Conservation (phyloP, 1,284 basidiomycete genomes). For the Rhizoctonia solani region DNA sequence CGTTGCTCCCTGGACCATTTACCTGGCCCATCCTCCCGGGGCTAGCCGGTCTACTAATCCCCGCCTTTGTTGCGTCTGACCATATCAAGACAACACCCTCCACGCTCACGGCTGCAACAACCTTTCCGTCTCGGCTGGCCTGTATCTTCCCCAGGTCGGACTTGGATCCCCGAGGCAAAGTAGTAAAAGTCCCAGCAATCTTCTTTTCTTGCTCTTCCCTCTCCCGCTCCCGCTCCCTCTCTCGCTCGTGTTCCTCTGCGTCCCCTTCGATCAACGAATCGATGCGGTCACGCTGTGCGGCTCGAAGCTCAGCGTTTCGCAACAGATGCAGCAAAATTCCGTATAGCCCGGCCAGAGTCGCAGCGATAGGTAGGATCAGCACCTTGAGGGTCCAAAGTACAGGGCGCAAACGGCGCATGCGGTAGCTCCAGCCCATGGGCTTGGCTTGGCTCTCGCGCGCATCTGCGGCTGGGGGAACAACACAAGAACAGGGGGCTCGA, state of each 20-base stretch:
- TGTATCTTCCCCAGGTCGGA: slow-evolving; percentile 85
- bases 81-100: slow-evolving; percentile 79
- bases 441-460: background rate
- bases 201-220: slow-evolving; percentile 46
- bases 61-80: slow-evolving; percentile 43
- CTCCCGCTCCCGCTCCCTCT: slow-evolving; percentile 34
- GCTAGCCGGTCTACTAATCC: background rate
- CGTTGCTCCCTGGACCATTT: background rate
- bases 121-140: slow-evolving; percentile 63
- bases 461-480: slow-evolving; percentile 55
- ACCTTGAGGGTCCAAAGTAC: slow-evolving; percentile 78
- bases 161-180: slow-evolving; percentile 73
- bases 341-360: slow-evolving; percentile 77
- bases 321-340: slow-evolving; percentile 84
- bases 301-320: slow-evolving; percentile 89
- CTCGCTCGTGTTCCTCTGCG: slow-evolving; percentile 38
- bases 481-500: slow-evolving; percentile 79
- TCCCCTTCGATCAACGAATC: slow-evolving; percentile 45
- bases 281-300: slow-evolving; percentile 71
- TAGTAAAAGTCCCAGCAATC: slow-evolving; percentile 60
- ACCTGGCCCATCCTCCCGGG: background rate
- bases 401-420: slow-evolving; percentile 42
- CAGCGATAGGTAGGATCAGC: slow-evolving; percentile 81
- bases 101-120: slow-evolving; percentile 71
- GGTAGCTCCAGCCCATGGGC: slow-evolving; percentile 13